Conservation (phyloP, 2,329 filamentous ascomycete genomes). For the Verticillium nonalfalfae region DNA sequence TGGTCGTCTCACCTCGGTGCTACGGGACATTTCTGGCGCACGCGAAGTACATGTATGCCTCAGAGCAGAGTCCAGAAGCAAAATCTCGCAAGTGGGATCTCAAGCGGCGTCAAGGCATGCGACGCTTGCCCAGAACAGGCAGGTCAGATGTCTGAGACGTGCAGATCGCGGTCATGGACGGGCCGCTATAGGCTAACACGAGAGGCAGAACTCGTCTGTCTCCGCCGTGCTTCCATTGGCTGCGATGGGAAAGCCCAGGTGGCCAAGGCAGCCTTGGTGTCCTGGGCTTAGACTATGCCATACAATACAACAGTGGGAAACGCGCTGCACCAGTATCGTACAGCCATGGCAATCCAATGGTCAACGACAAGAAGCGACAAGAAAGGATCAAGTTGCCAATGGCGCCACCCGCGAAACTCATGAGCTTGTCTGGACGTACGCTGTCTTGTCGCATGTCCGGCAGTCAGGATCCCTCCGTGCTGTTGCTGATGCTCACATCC, state of each 20-base stretch:
- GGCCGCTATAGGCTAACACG: background rate
- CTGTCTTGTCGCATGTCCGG: background rate
- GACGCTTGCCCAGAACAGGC: background rate
- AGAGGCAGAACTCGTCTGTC: background rate
- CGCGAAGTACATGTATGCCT: background rate
- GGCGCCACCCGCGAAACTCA: background rate
- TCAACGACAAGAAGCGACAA: background rate
- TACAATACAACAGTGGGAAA: background rate
- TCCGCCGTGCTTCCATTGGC: background rate
- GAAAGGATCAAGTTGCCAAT: background rate
- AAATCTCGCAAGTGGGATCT: background rate
- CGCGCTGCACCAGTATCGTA: background rate
- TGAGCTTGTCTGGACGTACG: background rate
- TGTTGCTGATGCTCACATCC: background rate
- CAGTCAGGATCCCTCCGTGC: background rate
- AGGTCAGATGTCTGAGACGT: background rate
- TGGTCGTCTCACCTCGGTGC: background rate
- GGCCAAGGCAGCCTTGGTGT: background rate
- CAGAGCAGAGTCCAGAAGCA: background rate
- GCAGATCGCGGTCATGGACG: background rate
- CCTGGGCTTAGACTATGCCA: background rate
- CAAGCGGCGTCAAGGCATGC: background rate
- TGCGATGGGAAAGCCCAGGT: background rate
- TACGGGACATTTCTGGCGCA: background rate
- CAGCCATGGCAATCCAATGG: background rate